Conservation (phyloP, 768 basidiomycete genomes). For the Hortiboletus campestris region DNA sequence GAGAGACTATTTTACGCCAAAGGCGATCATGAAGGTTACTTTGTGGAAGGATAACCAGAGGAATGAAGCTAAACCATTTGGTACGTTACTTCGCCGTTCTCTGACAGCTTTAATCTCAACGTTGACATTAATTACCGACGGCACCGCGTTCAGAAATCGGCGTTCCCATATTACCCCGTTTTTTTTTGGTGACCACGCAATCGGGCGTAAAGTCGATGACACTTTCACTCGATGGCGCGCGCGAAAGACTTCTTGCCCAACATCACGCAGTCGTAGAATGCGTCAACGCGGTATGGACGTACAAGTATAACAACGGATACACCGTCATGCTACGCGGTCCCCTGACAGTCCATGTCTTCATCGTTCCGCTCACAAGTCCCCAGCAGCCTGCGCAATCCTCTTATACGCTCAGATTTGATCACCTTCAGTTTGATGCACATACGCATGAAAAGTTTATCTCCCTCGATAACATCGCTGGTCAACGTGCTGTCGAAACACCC, state of each 20-base stretch:
- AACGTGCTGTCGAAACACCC: constrained; percentile 43
- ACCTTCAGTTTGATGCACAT: constrained; percentile 71
- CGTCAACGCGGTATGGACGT: constrained; percentile 75
- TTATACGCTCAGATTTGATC: constrained; percentile 61
- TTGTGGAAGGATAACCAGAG: constrained; percentile 85
- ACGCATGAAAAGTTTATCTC: constrained; percentile 71
- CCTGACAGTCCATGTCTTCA: constrained; percentile 59
- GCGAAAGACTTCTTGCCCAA: constrained; percentile 59
- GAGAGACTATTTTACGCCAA: constrained; percentile 66
- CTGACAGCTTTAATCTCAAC: constrained; percentile 2
- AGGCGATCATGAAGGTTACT: constrained; percentile 74
- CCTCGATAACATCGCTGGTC: constrained; percentile 59
- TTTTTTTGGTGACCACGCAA: constrained; percentile 81
- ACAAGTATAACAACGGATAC: constrained; percentile 76
- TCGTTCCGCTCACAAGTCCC: constrained; percentile 26
- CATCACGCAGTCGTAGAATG: constrained; percentile 62
- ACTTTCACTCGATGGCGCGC: constrained; percentile 73
- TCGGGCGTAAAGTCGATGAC: constrained; percentile 85
- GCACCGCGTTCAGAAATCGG: constrained; percentile 60
- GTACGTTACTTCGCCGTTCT: constrained; percentile 41
- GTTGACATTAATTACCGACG: constrained; percentile 9
- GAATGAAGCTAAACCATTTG: constrained; percentile 80
- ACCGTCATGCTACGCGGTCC: constrained; percentile 75
- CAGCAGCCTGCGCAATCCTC: constrained; percentile 19
- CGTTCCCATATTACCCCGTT: constrained; percentile 74